phyloP scores from a whole-genome alignment of 495 filamentous ascomycete species.

The Hypoxylon perforatum region DNA sequence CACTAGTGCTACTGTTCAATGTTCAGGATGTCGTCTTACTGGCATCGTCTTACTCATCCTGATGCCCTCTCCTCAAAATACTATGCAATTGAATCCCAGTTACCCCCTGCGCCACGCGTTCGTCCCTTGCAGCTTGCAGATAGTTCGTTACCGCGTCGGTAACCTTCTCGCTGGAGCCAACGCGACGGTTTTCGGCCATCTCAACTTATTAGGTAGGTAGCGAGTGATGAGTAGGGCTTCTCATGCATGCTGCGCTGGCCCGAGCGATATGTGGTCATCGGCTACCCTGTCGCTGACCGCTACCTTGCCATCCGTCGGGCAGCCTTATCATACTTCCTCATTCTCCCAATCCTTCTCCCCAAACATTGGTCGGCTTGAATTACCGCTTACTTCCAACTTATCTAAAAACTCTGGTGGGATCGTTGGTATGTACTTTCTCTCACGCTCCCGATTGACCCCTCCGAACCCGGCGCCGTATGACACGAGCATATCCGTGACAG shows the following conservation, averaged over 20 bases:
- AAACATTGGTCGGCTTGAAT: constrained; percentile 52
- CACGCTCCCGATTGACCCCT: constrained; percentile 88
- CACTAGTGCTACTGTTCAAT: constrained; percentile 29
- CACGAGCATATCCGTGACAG: constrained; percentile 96
- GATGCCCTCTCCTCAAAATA: constrained; percentile 37
- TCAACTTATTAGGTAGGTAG: constrained; percentile 37
- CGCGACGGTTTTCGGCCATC: constrained; percentile 35
- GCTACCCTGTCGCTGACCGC: constrained; percentile 26
- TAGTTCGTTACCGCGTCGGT: constrained; percentile 33
- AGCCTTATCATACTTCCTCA: constrained; percentile 53
- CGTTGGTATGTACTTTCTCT: constrained; percentile 95
- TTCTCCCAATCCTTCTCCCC: constrained; percentile 63
- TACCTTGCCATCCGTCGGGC: constrained; percentile 22
- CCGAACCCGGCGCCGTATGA: constrained; percentile 95
- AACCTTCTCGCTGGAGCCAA: constrained; percentile 36
- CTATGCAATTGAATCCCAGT: constrained; percentile 30
- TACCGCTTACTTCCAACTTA: constrained; percentile 76
- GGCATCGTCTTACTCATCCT: constrained; percentile 42
- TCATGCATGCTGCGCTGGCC: constrained; percentile 41
- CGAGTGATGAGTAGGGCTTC: constrained; percentile 37
- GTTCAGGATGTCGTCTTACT: constrained; percentile 22
- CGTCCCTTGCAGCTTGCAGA: constrained; percentile 53
- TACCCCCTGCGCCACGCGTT: constrained; percentile 39
- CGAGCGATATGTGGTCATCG: constrained; percentile 16
- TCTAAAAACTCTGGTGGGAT: constrained; percentile 93